Percentiles rank a stretch among this genome's conserved stretches.
phyloP scores from a whole-genome alignment of 306 rosid genomes.

The Prunus fruticosa region DNA sequence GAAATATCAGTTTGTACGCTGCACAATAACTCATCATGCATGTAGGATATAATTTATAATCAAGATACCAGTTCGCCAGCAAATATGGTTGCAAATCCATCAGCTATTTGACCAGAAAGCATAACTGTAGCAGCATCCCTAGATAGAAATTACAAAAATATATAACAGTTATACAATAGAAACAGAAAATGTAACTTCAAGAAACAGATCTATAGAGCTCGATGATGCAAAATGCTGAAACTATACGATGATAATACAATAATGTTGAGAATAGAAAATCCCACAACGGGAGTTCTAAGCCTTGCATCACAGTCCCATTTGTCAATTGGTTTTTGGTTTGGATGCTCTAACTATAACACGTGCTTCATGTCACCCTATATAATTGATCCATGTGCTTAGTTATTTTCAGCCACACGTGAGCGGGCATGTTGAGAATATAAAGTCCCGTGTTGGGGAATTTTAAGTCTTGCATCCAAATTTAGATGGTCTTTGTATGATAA shows the following conservation, averaged over 20 bases:
- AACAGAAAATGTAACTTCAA: background rate
- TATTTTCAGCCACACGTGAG: background rate
- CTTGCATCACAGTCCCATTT: background rate
- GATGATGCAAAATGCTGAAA: background rate
- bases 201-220: background rate
- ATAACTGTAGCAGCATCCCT: constrained; percentile 88
- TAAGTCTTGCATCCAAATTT: background rate
- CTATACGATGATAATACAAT: background rate
- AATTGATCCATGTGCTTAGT: background rate
- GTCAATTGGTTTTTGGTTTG: background rate
- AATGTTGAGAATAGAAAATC: background rate
- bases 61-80: constrained; percentile 84
- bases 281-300: background rate
- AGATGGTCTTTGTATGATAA: background rate
- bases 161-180: background rate
- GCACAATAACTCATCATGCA: no score
- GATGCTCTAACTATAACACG: background rate
- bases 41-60: background rate
- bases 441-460: background rate
- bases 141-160: constrained; percentile 5
- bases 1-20: no score
- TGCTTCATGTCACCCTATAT: background rate
- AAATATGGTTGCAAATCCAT: constrained; percentile 77
- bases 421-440: background rate
- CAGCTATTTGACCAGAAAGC: constrained; percentile 99